These are phyloP conservation scores for Triticum monococcum DNA, from an alignment of 176 grass and related monocot genomes.

Conservation along the genomic window DNA sequence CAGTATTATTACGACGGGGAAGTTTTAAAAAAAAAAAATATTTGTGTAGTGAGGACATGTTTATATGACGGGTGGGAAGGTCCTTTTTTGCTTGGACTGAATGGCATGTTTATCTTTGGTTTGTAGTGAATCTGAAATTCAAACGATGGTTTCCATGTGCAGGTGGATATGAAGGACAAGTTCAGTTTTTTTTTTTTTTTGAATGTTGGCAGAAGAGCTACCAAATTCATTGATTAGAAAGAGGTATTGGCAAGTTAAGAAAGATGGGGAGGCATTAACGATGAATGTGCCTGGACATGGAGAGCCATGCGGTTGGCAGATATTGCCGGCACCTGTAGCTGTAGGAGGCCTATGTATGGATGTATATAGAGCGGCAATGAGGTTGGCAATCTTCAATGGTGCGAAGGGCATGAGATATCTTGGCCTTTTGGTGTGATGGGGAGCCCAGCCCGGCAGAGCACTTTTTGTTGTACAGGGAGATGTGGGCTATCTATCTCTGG, in stretches of 20 bases:
- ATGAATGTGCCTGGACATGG: not conserved
- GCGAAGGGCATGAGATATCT: not conserved
- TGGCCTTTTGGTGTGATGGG: not conserved
- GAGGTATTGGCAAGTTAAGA: not conserved
- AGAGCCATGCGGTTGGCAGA: not conserved
- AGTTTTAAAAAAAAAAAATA: too few relatives aligned
- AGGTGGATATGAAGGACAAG: constrained; percentile 44
- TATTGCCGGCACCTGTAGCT: too few relatives aligned
- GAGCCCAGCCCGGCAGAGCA: not conserved
- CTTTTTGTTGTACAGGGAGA: not conserved
- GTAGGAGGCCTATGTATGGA: not conserved
- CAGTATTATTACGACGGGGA: too few relatives aligned
- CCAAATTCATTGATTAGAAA: too few relatives aligned
- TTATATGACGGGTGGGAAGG: too few relatives aligned
- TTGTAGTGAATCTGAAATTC: not conserved
- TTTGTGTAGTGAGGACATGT: too few relatives aligned
- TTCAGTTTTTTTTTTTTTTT: not conserved
- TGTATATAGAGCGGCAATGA: not conserved
- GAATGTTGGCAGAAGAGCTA: too few relatives aligned
- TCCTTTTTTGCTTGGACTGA: not conserved
- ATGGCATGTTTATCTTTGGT: too few relatives aligned
- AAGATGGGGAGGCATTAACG: constrained; percentile 19
- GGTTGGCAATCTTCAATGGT: not conserved
- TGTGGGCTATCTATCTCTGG: not conserved
- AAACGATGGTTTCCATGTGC: not conserved